phyloP scores from a whole-genome alignment of 2,329 filamentous ascomycete genomes.

The Blastomyces parvus region DNA sequence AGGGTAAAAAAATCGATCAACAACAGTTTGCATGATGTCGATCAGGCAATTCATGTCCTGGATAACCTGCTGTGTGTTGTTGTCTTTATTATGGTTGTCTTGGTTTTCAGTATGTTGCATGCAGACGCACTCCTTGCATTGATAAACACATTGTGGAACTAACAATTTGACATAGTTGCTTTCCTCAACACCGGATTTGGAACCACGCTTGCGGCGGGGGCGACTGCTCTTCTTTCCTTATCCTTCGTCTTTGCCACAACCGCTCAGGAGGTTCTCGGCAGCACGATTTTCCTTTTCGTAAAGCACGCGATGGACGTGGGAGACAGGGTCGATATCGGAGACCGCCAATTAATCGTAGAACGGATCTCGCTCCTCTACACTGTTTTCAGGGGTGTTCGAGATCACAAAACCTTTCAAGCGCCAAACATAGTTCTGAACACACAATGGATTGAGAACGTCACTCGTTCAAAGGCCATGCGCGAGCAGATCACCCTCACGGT shows the following conservation, averaged over 20 bases:
- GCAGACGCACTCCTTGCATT: slow-evolving; percentile 16
- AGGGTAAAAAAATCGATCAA: slow-evolving; percentile 80
- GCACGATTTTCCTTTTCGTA: slow-evolving; percentile 96
- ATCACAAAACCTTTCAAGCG: slow-evolving; percentile 68
- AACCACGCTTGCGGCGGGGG: slow-evolving; percentile 77
- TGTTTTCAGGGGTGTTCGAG: slow-evolving; percentile 75
- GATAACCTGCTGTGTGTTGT: slow-evolving; percentile 77
- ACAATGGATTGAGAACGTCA: slow-evolving; percentile 91
- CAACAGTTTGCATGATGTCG: slow-evolving; percentile 94
- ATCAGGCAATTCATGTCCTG: slow-evolving; percentile 83
- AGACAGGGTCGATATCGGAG: slow-evolving; percentile 74
- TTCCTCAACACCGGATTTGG: slow-evolving; percentile 83
- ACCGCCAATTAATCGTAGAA: slow-evolving; percentile 68
- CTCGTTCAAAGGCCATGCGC: slow-evolving; percentile 82
- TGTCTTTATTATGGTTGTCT: slow-evolving; percentile 68
- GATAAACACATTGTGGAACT: slow-evolving; percentile 14
- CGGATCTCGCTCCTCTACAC: slow-evolving; percentile 91
- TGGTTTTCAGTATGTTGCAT: slow-evolving; percentile 61
- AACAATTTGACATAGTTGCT: slow-evolving; percentile 46
- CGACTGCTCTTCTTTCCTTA: slow-evolving; percentile 84
- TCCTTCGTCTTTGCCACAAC: slow-evolving; percentile 94
- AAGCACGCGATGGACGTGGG: slow-evolving; percentile 97
- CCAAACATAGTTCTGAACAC: slow-evolving; percentile 89
- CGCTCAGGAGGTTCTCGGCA: slow-evolving; percentile 90
- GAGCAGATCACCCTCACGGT: slow-evolving; percentile 73